These are phyloP conservation scores for Gamsiella multidivaricata DNA, from an alignment of 192 early-diverging fungal species.

Conservation along the genomic window DNA sequence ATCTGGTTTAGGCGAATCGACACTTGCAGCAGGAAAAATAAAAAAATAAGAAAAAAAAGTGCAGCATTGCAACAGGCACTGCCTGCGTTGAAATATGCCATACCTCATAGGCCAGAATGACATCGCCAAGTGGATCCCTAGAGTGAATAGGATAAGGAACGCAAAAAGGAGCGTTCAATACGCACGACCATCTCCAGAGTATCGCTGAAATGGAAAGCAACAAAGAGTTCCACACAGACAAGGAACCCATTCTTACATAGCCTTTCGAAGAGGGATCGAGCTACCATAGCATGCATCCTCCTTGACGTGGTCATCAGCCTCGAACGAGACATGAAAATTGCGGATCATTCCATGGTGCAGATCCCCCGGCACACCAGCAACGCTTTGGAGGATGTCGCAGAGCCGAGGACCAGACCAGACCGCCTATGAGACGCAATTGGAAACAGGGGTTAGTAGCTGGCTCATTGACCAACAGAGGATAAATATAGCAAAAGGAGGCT, in stretches of 20 bases:
- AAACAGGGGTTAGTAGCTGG: neutral
- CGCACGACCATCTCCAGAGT: neutral
- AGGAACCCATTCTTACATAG: no score
- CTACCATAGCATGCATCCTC: slow-evolving; percentile 79
- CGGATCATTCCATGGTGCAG: slow-evolving; percentile 63
- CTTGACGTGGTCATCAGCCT: slow-evolving; percentile 72
- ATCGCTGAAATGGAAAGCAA: no score
- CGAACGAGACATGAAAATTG: slow-evolving; percentile 70
- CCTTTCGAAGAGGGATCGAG: slow-evolving; percentile 74
- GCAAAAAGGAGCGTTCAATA: neutral
- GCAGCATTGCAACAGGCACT: neutral
- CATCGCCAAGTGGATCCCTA: slow-evolving; percentile 71
- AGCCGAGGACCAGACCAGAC: slow-evolving; percentile 83
- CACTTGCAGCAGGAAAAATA: no score
- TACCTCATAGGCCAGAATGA: slow-evolving; percentile 81
- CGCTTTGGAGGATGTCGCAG: slow-evolving; percentile 72
- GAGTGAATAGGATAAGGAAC: neutral
- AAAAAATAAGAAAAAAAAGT: slow-evolving; percentile 5
- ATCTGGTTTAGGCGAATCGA: no score
- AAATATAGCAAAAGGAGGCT: neutral
- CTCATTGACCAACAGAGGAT: neutral
- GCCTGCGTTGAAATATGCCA: slow-evolving; percentile 2
- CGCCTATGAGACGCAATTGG: slow-evolving; percentile 61
- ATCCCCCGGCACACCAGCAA: slow-evolving; percentile 66
- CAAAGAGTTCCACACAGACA: no score